Evolutionary conservation across 495 filamentous ascomycete genomes (phyloP).

Genomic region (Gamarada debralockiae): DNA sequence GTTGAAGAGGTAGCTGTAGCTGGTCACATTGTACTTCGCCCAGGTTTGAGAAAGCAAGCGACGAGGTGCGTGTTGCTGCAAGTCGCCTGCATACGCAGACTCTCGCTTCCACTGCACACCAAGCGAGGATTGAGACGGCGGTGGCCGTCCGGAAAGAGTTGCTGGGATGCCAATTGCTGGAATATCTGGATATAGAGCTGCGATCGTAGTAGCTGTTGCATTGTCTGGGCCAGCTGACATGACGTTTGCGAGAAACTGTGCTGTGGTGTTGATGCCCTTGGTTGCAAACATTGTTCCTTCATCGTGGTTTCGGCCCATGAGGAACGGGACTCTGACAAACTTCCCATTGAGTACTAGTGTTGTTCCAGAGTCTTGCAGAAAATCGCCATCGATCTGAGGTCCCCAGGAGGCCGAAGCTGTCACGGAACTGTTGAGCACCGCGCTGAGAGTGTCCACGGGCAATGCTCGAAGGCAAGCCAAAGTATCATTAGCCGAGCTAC

Average conservation of each 20-base stretch:
- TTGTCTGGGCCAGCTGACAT: not conserved
- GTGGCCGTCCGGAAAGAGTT: constrained; percentile 7
- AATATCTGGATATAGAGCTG: constrained; percentile 18
- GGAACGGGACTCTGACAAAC: constrained; percentile 48
- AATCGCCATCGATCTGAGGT: constrained; percentile 44
- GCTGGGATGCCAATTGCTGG: constrained; percentile 13
- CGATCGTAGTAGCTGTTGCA: constrained; percentile 5
- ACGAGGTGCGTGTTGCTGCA: too few relatives aligned
- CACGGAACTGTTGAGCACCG: constrained; percentile 9
- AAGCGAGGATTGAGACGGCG: too few relatives aligned
- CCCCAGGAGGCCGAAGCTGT: not conserved
- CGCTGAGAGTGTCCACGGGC: constrained; percentile 2
- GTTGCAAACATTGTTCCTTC: constrained; percentile 51
- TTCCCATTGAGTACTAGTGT: constrained; percentile 31
- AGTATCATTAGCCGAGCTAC: not conserved
- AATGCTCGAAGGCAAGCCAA: constrained; percentile 9
- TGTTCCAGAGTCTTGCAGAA: constrained; percentile 30
- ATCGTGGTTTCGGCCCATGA: constrained; percentile 55
- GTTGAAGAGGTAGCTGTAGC: too few relatives aligned
- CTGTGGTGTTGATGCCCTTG: constrained; percentile 37
- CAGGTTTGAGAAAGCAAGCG: too few relatives aligned
- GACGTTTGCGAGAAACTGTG: constrained; percentile 29
- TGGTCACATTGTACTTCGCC: too few relatives aligned
- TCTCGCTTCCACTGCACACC: too few relatives aligned
- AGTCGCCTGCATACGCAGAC: too few relatives aligned